phyloP scores from a whole-genome alignment of 331 rosid genomes.

The Spiraea crenata region DNA sequence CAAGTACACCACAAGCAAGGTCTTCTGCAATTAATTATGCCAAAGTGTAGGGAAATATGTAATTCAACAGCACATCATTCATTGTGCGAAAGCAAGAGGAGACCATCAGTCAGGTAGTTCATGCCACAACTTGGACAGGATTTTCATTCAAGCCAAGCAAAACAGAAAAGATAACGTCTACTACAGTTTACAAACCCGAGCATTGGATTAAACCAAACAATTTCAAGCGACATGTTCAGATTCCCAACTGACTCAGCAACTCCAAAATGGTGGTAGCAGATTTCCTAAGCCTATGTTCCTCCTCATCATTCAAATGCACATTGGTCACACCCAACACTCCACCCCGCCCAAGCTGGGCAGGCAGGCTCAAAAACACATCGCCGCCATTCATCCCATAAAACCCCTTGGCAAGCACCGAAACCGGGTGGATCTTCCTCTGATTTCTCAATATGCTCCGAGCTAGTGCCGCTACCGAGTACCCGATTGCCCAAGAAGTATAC shows the following conservation, averaged over 20 bases:
- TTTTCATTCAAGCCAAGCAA: no score
- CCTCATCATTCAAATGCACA: conserved; percentile 62
- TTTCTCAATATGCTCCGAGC: conserved; percentile 61
- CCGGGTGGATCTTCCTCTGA: conserved; percentile 83
- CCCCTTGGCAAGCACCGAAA: conserved; percentile 76
- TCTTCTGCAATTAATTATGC: no score
- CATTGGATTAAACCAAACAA: no score
- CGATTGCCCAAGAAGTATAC: conserved; percentile 94
- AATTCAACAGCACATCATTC: no score
- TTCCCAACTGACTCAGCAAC: conserved; percentile 56
- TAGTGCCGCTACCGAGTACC: conserved; percentile 73
- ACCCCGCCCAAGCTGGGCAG: conserved; percentile 70
- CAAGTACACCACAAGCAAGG: no score
- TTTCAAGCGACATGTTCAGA: conserved; percentile 26
- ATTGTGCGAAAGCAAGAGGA: no score
- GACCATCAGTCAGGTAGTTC: no score
- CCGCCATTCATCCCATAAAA: conserved; percentile 64
- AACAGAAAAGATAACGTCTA: no score
- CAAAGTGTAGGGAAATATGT: no score
- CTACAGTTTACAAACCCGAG: no score
- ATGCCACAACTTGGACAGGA: no score
- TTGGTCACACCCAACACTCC: conserved; percentile 79
- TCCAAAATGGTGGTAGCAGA: conserved; percentile 65
- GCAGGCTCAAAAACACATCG: conserved; percentile 79
- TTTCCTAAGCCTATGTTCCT: conserved; percentile 49